phyloP scores from a whole-genome alignment of 2,329 filamentous ascomycete species.

The Colletotrichum tropicale region DNA sequence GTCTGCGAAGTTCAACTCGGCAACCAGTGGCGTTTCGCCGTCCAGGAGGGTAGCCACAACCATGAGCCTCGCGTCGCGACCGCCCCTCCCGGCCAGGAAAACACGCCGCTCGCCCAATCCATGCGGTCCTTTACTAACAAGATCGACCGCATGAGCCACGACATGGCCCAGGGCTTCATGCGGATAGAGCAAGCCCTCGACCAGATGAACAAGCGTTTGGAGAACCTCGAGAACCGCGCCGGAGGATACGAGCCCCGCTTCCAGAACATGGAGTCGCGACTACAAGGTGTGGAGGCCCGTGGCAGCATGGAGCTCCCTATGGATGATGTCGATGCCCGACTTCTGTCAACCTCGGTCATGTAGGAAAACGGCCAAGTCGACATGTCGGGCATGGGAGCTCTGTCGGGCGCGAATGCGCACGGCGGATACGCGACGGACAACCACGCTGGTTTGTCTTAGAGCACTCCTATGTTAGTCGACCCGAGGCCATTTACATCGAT shows the following conservation, averaged over 20 bases:
- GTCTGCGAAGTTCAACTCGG: constrained; percentile 67
- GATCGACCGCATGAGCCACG: constrained; percentile 62
- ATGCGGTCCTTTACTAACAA: constrained; percentile 64
- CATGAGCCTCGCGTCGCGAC: constrained; percentile 63
- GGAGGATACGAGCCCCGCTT: constrained; percentile 48
- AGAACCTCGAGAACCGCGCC: constrained; percentile 54
- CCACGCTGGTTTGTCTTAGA: not conserved
- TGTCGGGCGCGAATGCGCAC: not conserved
- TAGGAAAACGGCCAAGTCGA: constrained; percentile 30
- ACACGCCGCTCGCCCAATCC: constrained; percentile 61
- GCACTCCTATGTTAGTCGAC: not conserved
- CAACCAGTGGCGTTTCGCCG: constrained; percentile 68
- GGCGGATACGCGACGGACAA: not conserved
- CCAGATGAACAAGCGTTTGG: constrained; percentile 59
- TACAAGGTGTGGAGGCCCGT: constrained; percentile 43
- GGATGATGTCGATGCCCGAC: constrained; percentile 49
- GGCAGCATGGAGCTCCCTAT: constrained; percentile 35
- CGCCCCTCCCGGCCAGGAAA: constrained; percentile 60
- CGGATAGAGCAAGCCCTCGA: constrained; percentile 56
- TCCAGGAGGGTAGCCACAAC: constrained; percentile 65
- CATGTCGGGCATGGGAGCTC: not conserved
- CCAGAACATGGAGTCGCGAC: constrained; percentile 45
- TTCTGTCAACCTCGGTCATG: constrained; percentile 48
- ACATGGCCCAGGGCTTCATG: constrained; percentile 56
- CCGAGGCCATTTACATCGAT: not conserved